Base-by-base conservation (phyloP, 208 protist genomes). In the Crithidia acanthocephali region DNA sequence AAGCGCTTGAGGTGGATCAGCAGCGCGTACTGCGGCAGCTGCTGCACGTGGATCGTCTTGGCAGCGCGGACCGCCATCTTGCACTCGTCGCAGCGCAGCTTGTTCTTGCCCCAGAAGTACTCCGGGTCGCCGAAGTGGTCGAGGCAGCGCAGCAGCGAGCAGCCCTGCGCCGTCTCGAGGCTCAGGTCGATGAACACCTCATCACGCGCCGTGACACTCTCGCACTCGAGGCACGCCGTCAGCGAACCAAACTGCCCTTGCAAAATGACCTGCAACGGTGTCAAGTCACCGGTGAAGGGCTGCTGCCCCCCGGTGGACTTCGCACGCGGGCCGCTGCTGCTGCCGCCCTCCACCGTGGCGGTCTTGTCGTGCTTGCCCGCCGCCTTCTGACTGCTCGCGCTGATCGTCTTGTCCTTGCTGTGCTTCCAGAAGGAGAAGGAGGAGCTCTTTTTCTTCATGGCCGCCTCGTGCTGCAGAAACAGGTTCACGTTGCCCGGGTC, bases 1-100 rank as follows among this genome's bases (percentile, higher is more conserved):
- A 98, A 98, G 11, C 95, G 85, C 68, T 98, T 98, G 2, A 98
- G 76, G 55, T 98, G 95, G 28, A 98, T 80, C 11, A 95, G 68
- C 16, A 98, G 79, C 13, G 87, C 87, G 53, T 95, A 94, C 72
- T 92, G 80, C 13, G 95, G 95, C 13, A 93, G 78, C 56, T 86
- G 82, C 80, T 96, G 85, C 45, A 98, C 83, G 64, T 86, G 84
- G 25, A 97, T 89, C 10, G 80, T 85, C 61, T 86, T 88, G n/a
- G 84, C 86, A n/a, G 92, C 93, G 18, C 86, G 80, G 23, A 94
- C 87, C 3, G 63, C 9, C 16, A 62, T 75, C 27, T 75, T 74
- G 68, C 95, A 98, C 28, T 61, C 48, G 27, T 96, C 91, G 74
- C 93, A 97, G 68, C 84, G 76, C 20, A 98, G 66, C 60, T 92